Percentiles rank a stretch among this genome's conserved stretches.
Conservation (phyloP, 1,139 yeast genomes). For the Candida glucosophila region DNA sequence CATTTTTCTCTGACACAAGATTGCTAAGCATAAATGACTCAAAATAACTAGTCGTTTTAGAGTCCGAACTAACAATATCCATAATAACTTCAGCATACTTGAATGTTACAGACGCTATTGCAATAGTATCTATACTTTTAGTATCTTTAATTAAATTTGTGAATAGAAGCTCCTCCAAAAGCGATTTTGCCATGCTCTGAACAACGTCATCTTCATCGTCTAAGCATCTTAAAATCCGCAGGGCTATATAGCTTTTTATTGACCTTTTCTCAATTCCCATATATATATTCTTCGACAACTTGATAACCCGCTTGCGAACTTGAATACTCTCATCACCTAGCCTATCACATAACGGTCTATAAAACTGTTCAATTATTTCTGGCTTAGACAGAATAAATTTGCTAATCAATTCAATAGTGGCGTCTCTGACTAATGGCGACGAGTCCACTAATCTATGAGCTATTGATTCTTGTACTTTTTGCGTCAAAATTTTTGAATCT, state of each 20-base stretch:
- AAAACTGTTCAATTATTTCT: slow-evolving; percentile 37
- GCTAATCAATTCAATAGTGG: slow-evolving; percentile 60
- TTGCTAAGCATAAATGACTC: slow-evolving; percentile 34
- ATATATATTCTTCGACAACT: slow-evolving; percentile 44
- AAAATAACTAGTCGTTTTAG: slow-evolving; percentile 30
- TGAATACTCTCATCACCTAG: slow-evolving; percentile 52
- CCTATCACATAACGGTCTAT: slow-evolving; percentile 40
- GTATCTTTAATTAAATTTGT: slow-evolving; percentile 6
- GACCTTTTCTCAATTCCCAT: slow-evolving; percentile 16
- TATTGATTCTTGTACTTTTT: slow-evolving; percentile 45
- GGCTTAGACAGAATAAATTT: slow-evolving; percentile 40
- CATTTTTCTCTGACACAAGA: slow-evolving; percentile 20
- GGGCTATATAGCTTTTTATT: slow-evolving; percentile 37
- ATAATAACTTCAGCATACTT: slow-evolving; percentile 22
- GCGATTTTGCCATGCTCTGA: slow-evolving; percentile 32
- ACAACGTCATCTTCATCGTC: slow-evolving; percentile 67
- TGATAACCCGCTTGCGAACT: slow-evolving; percentile 58
- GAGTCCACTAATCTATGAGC: slow-evolving; percentile 45
- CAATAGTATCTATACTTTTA: slow-evolving; percentile 2
- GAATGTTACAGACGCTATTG: slow-evolving; percentile 2
- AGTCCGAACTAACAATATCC: slow-evolving; percentile 22
- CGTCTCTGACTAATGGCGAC: slow-evolving; percentile 69
- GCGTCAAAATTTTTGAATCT: slow-evolving; percentile 43
- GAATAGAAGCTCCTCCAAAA: slow-evolving; percentile 41
- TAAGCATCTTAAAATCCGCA: slow-evolving; percentile 42